Percentiles rank a stretch among this genome's conserved stretches.
Conservation (phyloP, 495 filamentous ascomycete species). For the Talaromyces liani region DNA sequence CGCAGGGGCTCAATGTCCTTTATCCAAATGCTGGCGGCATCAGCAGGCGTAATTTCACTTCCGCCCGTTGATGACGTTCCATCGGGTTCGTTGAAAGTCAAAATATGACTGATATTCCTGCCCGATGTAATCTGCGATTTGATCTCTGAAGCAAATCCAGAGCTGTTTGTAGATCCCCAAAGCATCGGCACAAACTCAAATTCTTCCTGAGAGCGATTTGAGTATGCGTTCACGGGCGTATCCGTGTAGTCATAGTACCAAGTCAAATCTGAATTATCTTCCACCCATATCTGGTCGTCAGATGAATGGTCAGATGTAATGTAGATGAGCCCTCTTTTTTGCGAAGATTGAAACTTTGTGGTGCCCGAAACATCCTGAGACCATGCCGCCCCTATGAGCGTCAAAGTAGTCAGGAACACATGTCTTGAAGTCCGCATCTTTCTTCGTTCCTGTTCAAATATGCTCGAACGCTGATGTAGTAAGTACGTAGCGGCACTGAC, state of each 20-base stretch:
- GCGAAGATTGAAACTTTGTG: conserved; percentile 23
- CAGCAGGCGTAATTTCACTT: conserved; percentile 42
- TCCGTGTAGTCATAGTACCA: conserved; percentile 78
- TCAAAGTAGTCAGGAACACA: not conserved
- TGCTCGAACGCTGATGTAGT: not conserved
- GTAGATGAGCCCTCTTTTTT: conserved; percentile 67
- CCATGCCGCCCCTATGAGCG: not conserved
- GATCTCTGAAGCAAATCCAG: conserved; percentile 28
- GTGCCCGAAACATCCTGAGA: conserved; percentile 3
- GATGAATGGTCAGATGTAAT: conserved; percentile 32
- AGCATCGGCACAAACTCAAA: conserved; percentile 68
- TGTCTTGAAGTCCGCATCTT: not conserved
- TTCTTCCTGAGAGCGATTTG: conserved; percentile 39
- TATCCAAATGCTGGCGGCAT: conserved; percentile 59
- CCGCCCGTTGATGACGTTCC: conserved; percentile 45
- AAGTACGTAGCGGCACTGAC: not conserved
- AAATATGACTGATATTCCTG: conserved; percentile 52
- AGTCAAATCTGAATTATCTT: conserved; percentile 46
- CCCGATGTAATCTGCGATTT: not conserved
- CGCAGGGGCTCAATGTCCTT: conserved; percentile 58
- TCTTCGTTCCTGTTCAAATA: not conserved
- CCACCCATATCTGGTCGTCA: conserved; percentile 56
- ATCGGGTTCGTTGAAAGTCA: conserved; percentile 75
- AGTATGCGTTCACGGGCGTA: conserved; percentile 42
- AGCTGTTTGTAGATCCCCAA: conserved; percentile 42